Percentiles rank a stretch among this genome's conserved stretches.
Conservation (phyloP, 768 basidiomycete genomes). For the Lactifluus subvellereus region DNA sequence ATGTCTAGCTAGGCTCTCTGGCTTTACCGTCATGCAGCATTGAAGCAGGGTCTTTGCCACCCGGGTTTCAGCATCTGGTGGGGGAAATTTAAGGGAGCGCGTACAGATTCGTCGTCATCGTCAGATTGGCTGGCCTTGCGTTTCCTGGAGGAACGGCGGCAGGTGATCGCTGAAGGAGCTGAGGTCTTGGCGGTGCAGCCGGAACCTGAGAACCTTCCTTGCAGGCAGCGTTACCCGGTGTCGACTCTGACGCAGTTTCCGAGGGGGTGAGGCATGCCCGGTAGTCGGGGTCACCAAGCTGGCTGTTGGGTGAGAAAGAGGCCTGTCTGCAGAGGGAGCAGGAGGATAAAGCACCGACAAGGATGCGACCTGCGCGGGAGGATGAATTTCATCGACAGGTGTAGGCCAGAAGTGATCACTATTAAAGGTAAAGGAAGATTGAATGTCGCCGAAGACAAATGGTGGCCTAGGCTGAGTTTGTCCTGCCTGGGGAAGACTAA, state of each 20-base stretch:
- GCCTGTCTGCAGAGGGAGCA: background rate
- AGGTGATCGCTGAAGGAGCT: background rate
- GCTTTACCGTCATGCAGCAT: slow-evolving; percentile 19
- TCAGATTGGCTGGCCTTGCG: background rate
- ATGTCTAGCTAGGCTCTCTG: slow-evolving; percentile 18
- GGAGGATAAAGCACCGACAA: background rate
- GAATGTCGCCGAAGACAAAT: slow-evolving; percentile 5
- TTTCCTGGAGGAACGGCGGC: slow-evolving; percentile 1
- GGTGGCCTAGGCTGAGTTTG: background rate
- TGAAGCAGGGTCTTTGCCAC: slow-evolving; percentile 7
- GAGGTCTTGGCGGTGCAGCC: background rate
- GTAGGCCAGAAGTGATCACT: background rate
- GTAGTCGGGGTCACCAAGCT: background rate
- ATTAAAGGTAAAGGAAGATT: slow-evolving; percentile 4
- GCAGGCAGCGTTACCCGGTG: background rate
- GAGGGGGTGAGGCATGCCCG: background rate
- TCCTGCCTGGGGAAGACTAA: background rate
- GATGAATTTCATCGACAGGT: background rate
- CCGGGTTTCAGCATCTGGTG: background rate
- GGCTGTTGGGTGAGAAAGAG: background rate
- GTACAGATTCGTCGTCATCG: slow-evolving; percentile 5
- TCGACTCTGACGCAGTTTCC: background rate
- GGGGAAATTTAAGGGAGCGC: background rate
- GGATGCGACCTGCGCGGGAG: background rate
- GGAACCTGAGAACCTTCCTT: background rate